Evolutionary conservation across 192 early-diverging fungal species (phyloP), one percentile per base, ranked within the genome.

Genomic region (Umbelopsis ramanniana): DNA sequence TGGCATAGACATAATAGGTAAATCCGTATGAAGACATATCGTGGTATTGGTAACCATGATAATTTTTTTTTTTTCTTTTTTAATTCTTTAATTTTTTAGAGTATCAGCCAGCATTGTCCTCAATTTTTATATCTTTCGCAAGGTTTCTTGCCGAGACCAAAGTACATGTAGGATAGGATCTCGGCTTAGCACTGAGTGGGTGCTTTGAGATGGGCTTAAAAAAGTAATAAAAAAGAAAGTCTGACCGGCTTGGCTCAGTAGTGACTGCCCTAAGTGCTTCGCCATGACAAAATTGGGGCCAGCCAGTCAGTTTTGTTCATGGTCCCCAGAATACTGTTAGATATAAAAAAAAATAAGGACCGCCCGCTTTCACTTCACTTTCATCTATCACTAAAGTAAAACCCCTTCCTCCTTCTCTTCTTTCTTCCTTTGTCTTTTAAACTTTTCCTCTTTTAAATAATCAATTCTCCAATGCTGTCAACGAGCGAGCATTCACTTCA

Each of bases 241-340:
- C 40, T 43, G 40, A 43, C 40, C 40, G 11, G 11, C 40, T 43
- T 43, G 40, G 40, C 40, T 50, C n/a, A 50, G 15, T 29, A 63
- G 57, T 63, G 57, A 63, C 57, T 63, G 57, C 26, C 33, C 57
- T n/a, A 63, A 54, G 26, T 63, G 57, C 26, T 54, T 22, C 33
- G 57, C 57, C 57, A 63, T 63, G 23, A 37, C 57, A 63, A 63
- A 63, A 63, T 63, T 63, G 57, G 57, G 33, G 57, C 6, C 40
- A 43, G 26, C 4, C 57, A 63, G 33, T 37, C 57, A 21, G 48
- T 50, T 43, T 54, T 54, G 22, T 54, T 63, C 57, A 63, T 63
- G 57, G 57, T 63, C 57, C 57, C 57, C 57, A 29, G 33, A 37
- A 26, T 23, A 24, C 26, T 26, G 22, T 26, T 54, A 54, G 3